Base-by-base conservation (phyloP, 2,329 filamentous ascomycete genomes). In the Sporothrix mexicana region DNA sequence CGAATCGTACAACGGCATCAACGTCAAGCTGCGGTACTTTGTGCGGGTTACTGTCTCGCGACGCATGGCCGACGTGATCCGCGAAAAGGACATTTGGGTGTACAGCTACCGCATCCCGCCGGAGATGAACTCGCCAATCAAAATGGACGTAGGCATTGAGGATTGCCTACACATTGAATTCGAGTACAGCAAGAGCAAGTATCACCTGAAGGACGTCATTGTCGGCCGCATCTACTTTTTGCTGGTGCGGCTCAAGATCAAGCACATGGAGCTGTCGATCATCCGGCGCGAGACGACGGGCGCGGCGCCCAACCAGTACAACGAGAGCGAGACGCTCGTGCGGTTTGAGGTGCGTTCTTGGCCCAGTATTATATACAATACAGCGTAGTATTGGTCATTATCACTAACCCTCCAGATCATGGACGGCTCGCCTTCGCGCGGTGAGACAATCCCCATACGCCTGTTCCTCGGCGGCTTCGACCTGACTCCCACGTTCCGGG, bases 141-240 rank as follows among this genome's bases (percentile, higher is more conserved):
- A 99, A 88, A 99, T 99, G 96, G 96, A 99, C 81, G 96, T 99
- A 74, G 96, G 96, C 73, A 99, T 99, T 80, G 96, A 99, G 84
- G 97, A 99, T 85, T 99, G 96, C 82, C 86, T 99, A 78, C 96
- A 99, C 84, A 99, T 99, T 77, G 96, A 99, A 83, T 99, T 99
- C 78, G 96, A 99, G 84, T 99, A 99, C 85, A 97, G 93, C 83
- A 99, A 99, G 87, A 96, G 92, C 82, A 98, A 98, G 84, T 99
- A 99, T 83, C 96, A 99, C 79, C 89, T 99, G 74, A 99, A 99
- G 84, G 96, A 99, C 82, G 96, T 99, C 76, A 99, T 99, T 77
- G 96, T 99, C 72, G 96, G 96, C 73, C 89, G 97, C 77, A 99
- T 99, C 86, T 99, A 99, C 85, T 99, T 99, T 84, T 85, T 99